phyloP scores from a whole-genome alignment of 2,329 filamentous ascomycete species.

The Tolypocladium paradoxum region DNA sequence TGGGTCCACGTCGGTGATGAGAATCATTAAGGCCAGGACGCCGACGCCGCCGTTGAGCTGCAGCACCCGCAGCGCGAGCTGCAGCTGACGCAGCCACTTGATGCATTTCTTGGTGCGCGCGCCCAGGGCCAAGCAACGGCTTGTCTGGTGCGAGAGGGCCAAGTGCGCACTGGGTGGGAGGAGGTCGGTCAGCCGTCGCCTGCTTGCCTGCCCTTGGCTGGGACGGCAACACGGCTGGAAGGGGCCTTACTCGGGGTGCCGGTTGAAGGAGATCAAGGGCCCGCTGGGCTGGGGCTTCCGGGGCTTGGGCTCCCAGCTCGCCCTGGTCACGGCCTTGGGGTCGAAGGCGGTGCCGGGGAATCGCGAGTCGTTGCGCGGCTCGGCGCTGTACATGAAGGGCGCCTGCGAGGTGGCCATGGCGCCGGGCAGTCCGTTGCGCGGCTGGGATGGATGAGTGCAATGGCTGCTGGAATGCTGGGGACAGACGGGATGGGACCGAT shows the following conservation, averaged over 20 bases:
- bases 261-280: constrained; percentile 71
- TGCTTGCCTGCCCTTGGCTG: not conserved
- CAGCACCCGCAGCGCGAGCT: constrained; percentile 56
- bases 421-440: not conserved
- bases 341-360: constrained; percentile 57
- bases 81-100: constrained; percentile 55
- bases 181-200: constrained; percentile 5
- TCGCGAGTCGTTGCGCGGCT: constrained; percentile 38
- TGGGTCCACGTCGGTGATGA: constrained; percentile 57
- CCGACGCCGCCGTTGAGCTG: constrained; percentile 61
- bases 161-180: constrained; percentile 40
- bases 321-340: constrained; percentile 74
- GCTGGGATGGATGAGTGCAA: not conserved
- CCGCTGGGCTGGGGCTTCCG: constrained; percentile 57
- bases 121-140: constrained; percentile 55
- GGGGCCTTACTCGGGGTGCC: constrained; percentile 66
- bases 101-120: constrained; percentile 60
- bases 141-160: constrained; percentile 51
- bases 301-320: constrained; percentile 58
- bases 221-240: not conserved
- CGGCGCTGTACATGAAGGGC: constrained; percentile 63
- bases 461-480: not conserved
- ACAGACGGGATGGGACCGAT: not conserved
- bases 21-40: constrained; percentile 63
- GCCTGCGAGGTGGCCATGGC: constrained; percentile 20